Conservation (phyloP, 179 eudicot genomes). For the Vitellaria paradoxa region DNA sequence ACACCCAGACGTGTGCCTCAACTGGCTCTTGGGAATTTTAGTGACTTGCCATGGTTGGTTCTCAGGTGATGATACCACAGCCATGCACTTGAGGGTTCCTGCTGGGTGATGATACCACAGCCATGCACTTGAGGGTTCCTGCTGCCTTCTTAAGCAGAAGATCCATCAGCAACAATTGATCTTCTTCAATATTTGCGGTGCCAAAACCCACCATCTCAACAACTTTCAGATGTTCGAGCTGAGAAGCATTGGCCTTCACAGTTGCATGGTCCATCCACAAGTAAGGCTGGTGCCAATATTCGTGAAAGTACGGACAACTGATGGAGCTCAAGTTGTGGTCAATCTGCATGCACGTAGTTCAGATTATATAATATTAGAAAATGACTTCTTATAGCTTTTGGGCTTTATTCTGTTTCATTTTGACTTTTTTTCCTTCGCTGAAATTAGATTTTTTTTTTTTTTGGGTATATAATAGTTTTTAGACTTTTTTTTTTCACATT, state of each 20-base stretch:
- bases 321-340: neutral
- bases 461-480: no score
- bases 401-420: no score
- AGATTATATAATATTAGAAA: neutral
- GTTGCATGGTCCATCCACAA: conserved; percentile 17
- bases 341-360: conserved; percentile 13
- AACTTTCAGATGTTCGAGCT: conserved; percentile 11
- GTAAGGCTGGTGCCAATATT: conserved; percentile 24
- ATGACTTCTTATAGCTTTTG: neutral
- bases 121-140: conserved; percentile 6
- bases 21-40: conserved; percentile 9
- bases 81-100: conserved; percentile 6
- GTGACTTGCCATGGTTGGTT: neutral
- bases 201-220: conserved; percentile 15
- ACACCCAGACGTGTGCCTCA: neutral
- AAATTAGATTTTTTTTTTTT: no score
- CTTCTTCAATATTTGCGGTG: neutral
- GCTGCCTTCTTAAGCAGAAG: conserved; percentile 18
- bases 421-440: no score
- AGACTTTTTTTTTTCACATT: no score
- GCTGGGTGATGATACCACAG: neutral
- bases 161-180: conserved; percentile 19
- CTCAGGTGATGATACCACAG: neutral
- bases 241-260: conserved; percentile 9
- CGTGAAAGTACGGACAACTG: conserved; percentile 15